Evolutionary conservation across 108 stramenopile genomes (phyloP).

Genomic region (Skeletonema menzelii): DNA sequence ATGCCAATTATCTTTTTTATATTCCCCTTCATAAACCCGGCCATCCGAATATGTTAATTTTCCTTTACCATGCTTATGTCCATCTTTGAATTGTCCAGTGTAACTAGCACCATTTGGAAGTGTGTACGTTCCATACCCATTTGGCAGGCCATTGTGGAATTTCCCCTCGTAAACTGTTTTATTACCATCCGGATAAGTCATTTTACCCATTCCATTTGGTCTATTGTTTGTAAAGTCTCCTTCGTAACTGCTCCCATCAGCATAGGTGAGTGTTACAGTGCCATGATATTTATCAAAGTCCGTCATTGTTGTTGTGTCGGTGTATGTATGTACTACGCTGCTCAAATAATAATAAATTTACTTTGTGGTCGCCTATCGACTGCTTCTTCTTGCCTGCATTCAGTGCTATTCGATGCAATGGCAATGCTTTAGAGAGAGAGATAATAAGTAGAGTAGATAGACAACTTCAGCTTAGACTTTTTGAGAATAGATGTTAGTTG

Average conservation of each 20-base stretch:
- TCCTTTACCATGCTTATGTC: conserved; percentile 4
- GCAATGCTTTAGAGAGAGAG: too few species aligned
- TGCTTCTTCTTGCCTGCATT: too few species aligned
- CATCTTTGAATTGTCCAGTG: conserved; percentile 3
- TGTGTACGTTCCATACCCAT: background rate
- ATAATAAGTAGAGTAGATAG: too few species aligned
- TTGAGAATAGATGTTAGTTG: too few species aligned
- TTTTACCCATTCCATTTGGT: background rate
- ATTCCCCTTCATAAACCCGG: conserved; percentile 6
- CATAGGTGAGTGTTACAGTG: background rate
- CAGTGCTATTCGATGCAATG: too few species aligned
- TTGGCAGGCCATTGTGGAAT: background rate
- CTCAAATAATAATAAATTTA: too few species aligned
- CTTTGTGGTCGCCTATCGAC: too few species aligned
- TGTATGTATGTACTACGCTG: too few species aligned
- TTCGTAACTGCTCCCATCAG: background rate
- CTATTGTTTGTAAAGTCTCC: background rate
- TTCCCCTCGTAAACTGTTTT: background rate
- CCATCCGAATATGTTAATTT: conserved; percentile 12
- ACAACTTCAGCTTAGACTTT: too few species aligned
- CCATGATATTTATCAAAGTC: background rate
- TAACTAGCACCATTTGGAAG: background rate
- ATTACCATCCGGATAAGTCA: background rate
- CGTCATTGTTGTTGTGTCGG: background rate
- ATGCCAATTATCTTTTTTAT: background rate